These are phyloP conservation scores for Puccinia triticina DNA, from an alignment of 1,284 basidiomycete genomes.

Conservation along the genomic window DNA sequence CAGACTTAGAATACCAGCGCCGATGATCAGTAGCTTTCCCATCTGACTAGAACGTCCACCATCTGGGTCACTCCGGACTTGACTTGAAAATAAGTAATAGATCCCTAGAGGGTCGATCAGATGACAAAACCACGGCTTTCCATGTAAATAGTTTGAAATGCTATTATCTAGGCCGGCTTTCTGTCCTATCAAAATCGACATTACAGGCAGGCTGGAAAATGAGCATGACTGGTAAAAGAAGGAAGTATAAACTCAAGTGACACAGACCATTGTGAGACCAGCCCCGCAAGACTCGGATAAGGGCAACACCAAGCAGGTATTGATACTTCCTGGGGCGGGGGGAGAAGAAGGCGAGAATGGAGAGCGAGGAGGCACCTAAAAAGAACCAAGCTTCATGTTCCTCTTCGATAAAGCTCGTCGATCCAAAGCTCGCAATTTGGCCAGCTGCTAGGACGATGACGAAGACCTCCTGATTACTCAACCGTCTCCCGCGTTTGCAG, in stretches of 20 bases:
- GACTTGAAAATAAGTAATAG: conserved; percentile 6
- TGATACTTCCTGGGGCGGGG: background rate
- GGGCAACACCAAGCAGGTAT: background rate
- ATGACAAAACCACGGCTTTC: conserved; percentile 34
- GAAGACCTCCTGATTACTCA: conserved; percentile 20
- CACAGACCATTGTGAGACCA: conserved; percentile 54
- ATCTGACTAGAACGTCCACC: background rate
- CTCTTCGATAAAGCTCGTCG: conserved; percentile 56
- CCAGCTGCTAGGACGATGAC: background rate
- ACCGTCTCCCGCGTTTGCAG: background rate
- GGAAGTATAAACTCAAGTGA: background rate
- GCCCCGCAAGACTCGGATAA: conserved; percentile 52
- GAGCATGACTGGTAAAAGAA: background rate
- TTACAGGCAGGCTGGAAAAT: background rate
- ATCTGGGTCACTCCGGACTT: too few relatives aligned
- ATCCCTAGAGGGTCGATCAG: conserved; percentile 25
- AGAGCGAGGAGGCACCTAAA: conserved; percentile 27
- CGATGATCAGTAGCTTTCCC: background rate
- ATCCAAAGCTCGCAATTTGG: conserved; percentile 52
- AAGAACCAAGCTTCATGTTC: conserved; percentile 56
- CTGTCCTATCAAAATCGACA: conserved; percentile 33
- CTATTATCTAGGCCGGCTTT: conserved; percentile 21
- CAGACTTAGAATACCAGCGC: conserved; percentile 28
- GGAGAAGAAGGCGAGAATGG: background rate
- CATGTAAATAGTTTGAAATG: conserved; percentile 9